These are phyloP conservation scores for Penicilliopsis zonata DNA, from an alignment of 495 filamentous ascomycete species.

Conservation along the genomic window DNA sequence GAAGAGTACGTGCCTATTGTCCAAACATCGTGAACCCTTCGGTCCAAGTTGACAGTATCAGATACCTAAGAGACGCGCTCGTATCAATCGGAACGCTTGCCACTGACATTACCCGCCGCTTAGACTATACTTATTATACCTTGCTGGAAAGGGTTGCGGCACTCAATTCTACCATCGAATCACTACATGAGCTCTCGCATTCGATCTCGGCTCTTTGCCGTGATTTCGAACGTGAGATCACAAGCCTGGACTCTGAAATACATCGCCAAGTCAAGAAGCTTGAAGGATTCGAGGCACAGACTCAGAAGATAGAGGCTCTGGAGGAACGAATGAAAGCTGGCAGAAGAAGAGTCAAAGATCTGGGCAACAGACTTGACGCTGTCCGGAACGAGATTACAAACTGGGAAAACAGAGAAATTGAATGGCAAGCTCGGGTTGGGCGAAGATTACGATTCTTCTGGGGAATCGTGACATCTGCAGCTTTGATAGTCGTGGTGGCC, in stretches of 20 bases:
- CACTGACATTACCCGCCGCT: slow-evolving; percentile 50
- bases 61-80: slow-evolving; percentile 25
- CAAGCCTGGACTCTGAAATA: slow-evolving; percentile 49
- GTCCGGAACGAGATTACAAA: slow-evolving; percentile 53
- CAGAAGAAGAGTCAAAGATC: slow-evolving; percentile 46
- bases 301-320: slow-evolving; percentile 51
- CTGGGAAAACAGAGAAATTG: slow-evolving; percentile 59
- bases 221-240: slow-evolving; percentile 50
- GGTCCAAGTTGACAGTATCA: slow-evolving; percentile 5
- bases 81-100: slow-evolving; percentile 26
- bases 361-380: slow-evolving; percentile 53
- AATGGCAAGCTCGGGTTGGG: slow-evolving; percentile 59
- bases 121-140: slow-evolving; percentile 83
- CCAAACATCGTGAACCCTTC: no score
- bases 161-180: slow-evolving; percentile 53
- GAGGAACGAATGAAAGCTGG: slow-evolving; percentile 53
- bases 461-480: slow-evolving; percentile 30
- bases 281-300: slow-evolving; percentile 57
- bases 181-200: slow-evolving; percentile 56
- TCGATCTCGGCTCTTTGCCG: slow-evolving; percentile 47
- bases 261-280: slow-evolving; percentile 53
- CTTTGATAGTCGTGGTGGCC: slow-evolving; percentile 30
- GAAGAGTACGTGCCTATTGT: slow-evolving; percentile 27
- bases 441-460: slow-evolving; percentile 50
- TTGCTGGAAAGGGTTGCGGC: slow-evolving; percentile 65